Percentiles rank a stretch among this genome's conserved stretches.
Evolutionary conservation across 345 rosid species (phyloP).

Genomic region (Pistacia atlantica): DNA sequence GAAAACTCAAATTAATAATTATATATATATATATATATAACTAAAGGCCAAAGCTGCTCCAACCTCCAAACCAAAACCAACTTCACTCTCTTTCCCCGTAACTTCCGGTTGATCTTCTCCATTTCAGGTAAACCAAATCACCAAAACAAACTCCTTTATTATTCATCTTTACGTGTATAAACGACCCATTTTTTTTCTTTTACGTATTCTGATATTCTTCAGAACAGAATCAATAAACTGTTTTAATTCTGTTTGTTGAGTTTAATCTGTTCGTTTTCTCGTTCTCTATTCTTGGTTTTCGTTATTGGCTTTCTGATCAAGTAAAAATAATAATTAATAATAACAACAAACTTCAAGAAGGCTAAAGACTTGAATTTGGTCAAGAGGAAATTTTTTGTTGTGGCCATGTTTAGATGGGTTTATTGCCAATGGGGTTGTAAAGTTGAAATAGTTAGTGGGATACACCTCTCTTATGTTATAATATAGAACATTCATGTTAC

Average conservation of each 20-base stretch:
- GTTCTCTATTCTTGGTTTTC: neutral
- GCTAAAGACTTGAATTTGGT: neutral
- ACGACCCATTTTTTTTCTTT: neutral
- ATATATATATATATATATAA: no score
- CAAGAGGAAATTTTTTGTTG: neutral
- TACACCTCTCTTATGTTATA: neutral
- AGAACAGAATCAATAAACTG: no score
- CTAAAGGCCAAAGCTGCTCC: neutral
- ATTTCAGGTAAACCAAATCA: neutral
- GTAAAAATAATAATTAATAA: neutral
- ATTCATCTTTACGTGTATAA: no score
- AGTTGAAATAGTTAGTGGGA: neutral
- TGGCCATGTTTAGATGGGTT: neutral
- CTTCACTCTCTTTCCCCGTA: conserved; percentile 3
- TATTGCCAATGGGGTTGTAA: neutral
- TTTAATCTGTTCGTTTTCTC: neutral
- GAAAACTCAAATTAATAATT: no score
- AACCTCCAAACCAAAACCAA: neutral
- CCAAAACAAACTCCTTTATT: neutral
- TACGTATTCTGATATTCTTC: no score
- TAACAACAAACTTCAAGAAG: neutral
- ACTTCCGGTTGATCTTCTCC: neutral
- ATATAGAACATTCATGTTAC: no score
- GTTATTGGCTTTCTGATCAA: neutral
- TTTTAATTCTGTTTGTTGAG: neutral